Conservation (phyloP, 345 rosid genomes). For the Linum lewisii region DNA sequence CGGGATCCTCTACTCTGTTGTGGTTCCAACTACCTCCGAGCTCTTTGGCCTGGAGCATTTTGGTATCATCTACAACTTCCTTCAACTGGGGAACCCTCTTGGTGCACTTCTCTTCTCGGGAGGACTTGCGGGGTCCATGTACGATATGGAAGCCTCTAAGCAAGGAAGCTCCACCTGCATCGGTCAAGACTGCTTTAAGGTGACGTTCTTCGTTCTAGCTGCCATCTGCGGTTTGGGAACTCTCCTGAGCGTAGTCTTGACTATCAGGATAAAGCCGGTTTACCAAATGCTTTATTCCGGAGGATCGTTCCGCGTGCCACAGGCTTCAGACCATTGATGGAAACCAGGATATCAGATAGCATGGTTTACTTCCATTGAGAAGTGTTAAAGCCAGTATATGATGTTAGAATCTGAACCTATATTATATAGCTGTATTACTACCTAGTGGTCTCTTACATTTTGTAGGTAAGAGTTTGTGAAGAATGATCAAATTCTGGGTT, state of each 20-base stretch:
- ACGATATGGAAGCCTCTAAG: conserved; percentile 75
- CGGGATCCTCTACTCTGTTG: conserved; percentile 57
- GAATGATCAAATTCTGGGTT: not conserved
- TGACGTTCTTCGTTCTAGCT: conserved; percentile 70
- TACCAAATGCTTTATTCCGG: conserved; percentile 79
- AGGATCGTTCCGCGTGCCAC: conserved; percentile 68
- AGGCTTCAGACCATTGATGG: conserved; percentile 28
- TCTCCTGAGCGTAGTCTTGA: conserved; percentile 51
- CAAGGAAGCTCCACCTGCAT: conserved; percentile 69
- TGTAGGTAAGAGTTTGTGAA: no score
- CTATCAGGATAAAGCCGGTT: conserved; percentile 70
- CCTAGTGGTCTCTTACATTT: no score
- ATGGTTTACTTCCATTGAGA: not conserved
- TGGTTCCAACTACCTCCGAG: conserved; percentile 81
- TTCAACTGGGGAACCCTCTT: conserved; percentile 71
- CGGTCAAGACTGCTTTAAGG: conserved; percentile 65
- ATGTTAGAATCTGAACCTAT: no score
- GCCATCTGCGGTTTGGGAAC: conserved; percentile 64
- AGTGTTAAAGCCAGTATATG: no score
- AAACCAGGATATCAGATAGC: not conserved
- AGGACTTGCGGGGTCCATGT: conserved; percentile 63
- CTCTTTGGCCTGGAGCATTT: conserved; percentile 84
- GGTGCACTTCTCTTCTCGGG: conserved; percentile 92
- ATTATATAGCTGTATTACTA: no score
- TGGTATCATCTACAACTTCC: conserved; percentile 73